A percentile compares a stretch with the other conserved stretches of the same genome.
Evolutionary conservation across 2,329 filamentous ascomycete genomes (phyloP).

Genomic region (Scedosporium dehoogii): DNA sequence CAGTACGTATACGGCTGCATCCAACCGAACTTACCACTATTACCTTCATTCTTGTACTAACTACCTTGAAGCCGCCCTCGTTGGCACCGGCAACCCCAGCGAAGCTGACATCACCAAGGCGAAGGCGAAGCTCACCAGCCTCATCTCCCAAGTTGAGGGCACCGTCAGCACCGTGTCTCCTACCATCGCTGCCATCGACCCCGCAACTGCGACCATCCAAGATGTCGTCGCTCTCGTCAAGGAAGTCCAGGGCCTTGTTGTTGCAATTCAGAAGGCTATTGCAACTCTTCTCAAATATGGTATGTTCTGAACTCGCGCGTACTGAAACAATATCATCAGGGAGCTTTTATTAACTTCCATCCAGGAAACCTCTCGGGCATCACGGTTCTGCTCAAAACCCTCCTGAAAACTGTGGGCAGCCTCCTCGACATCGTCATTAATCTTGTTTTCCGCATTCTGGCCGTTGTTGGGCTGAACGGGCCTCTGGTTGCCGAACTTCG

Average conservation of each 20-base stretch:
- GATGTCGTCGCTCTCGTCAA: neutral
- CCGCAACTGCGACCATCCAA: neutral
- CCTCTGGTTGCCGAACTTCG: neutral
- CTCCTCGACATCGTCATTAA: conserved; percentile 15
- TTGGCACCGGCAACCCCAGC: neutral
- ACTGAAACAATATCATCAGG: neutral
- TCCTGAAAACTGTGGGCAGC: neutral
- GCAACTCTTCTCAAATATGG: neutral
- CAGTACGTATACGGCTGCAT: neutral
- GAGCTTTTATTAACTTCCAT: neutral
- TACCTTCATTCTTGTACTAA: neutral
- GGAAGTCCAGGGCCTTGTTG: neutral
- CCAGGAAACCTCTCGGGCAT: neutral
- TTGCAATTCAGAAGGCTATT: neutral
- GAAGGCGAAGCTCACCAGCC: neutral
- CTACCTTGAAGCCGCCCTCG: neutral
- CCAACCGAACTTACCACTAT: neutral
- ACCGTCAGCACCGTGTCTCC: neutral
- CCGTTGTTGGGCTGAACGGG: neutral
- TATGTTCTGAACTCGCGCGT: neutral
- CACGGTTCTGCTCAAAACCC: neutral
- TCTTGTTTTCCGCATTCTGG: neutral
- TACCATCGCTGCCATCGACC: neutral
- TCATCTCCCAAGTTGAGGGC: neutral
- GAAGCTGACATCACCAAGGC: neutral